Evolutionary conservation across 2,329 filamentous ascomycete species (phyloP), one percentile per base, ranked within the genome.

Genomic region (Scorias spongiosa): DNA sequence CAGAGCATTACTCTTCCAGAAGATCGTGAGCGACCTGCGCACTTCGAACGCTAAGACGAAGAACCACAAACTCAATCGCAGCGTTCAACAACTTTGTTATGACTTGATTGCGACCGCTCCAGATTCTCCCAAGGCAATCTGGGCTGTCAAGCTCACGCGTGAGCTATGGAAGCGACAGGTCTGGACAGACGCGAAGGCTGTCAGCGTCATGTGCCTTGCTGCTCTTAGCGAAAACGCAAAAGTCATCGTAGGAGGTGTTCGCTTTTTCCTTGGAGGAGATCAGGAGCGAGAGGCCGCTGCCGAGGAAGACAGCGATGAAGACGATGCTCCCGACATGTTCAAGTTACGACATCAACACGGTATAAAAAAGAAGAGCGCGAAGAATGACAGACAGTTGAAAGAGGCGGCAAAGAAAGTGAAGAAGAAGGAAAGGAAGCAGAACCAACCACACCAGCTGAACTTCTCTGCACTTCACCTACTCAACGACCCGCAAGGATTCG

Each of bases 141-240:
- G 91, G 91, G 87, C 91, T 2, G 86, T 95, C 48, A 95, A 95
- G 64, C 75, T 98, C 50, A 93, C 88, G 3, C 76, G 89, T 49
- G 91, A 98, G 67, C 70, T 98, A 57, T 98, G 91, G 91, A 93
- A 88, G 65, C 76, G 89, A 40, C 88, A 95, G 55, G 80, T 96
- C 50, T 98, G 91, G 91, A 86, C 84, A 9, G 91, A 98, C 56
- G 77, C 87, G 2, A 91, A 88, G 61, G 80, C 89, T 0, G 91
- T 96, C n/a, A 87, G 94, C 57, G 84, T 96, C 51, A 96, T 98
- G 88, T 93, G 93, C 65, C 84, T 94, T 64, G 87, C 89, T 0
- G 80, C 81, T 44, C 66, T 98, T 45, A 79, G 85, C 2, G 82
- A 94, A 42, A 93, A 95, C 54, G 85, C 93, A 55, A 98, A 98